Conservation (phyloP, 352 stramenopile genomes). For the Phytophthora syringae region DNA sequence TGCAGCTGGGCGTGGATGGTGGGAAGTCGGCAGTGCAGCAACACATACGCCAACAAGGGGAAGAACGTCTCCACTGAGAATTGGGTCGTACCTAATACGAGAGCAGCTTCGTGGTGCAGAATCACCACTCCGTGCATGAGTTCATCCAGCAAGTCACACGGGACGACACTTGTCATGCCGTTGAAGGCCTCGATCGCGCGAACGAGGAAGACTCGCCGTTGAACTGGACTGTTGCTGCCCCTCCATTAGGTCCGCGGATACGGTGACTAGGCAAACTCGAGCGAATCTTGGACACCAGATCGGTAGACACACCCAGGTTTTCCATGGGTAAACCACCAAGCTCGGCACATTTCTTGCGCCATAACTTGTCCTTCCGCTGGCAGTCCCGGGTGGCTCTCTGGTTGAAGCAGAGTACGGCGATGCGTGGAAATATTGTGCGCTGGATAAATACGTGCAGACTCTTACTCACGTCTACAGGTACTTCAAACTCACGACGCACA, state of each 20-base stretch:
- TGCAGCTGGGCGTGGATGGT: conserved; percentile 84
- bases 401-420: conserved; percentile 79
- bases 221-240: conserved; percentile 25
- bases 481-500: conserved; percentile 79
- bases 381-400: conserved; percentile 72
- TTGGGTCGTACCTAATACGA: conserved; percentile 87
- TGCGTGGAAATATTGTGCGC: conserved; percentile 75
- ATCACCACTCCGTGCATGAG: conserved; percentile 88
- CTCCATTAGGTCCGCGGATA: conserved; percentile 14
- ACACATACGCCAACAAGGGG: conserved; percentile 80
- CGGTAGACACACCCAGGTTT: conserved; percentile 55
- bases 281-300: conserved; percentile 71
- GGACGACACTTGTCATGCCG: conserved; percentile 77
- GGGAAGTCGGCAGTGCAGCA: conserved; percentile 75
- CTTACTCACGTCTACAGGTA: conserved; percentile 77
- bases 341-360: conserved; percentile 75
- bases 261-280: conserved; percentile 58
- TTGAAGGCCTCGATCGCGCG: conserved; percentile 84
- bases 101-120: conserved; percentile 82
- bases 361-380: conserved; percentile 85
- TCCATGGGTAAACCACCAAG: conserved; percentile 73
- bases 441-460: conserved; percentile 81
- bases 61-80: conserved; percentile 91
- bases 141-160: conserved; percentile 85
- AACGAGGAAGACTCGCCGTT: conserved; percentile 59